Percentiles rank a stretch among this genome's conserved stretches.
phyloP scores from a whole-genome alignment of 257 asterid species.

The Primulina huaijiensis region DNA sequence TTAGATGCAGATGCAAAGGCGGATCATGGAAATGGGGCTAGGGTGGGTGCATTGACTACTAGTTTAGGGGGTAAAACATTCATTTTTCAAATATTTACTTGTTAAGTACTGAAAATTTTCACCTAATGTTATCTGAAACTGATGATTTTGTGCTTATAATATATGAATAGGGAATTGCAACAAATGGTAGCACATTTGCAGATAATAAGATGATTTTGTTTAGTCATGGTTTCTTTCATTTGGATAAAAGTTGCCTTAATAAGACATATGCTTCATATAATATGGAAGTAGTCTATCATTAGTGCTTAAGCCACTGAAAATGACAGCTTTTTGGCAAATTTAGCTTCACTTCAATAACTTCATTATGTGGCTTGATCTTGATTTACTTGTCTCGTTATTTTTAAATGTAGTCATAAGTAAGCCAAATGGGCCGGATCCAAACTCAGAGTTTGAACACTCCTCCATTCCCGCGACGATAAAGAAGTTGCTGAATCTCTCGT shows the following conservation, averaged over 20 bases:
- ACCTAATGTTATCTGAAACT: not conserved
- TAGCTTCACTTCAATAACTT: not conserved
- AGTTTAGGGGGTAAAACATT: no score
- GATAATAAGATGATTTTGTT: not conserved
- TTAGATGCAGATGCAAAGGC: no score
- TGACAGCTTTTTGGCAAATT: not conserved
- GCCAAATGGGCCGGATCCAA: constrained; percentile 55
- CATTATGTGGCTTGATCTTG: constrained; percentile 8
- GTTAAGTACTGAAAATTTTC: not conserved
- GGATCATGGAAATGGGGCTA: no score
- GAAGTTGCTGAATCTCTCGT: constrained; percentile 63
- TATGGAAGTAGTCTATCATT: no score
- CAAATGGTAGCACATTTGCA: not conserved
- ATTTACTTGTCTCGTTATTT: not conserved
- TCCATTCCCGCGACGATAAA: constrained; percentile 79
- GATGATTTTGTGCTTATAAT: not conserved
- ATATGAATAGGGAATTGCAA: not conserved
- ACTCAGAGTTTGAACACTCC: constrained; percentile 76
- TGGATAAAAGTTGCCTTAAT: not conserved
- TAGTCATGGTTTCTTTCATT: not conserved
- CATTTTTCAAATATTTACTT: no score
- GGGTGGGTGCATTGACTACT: no score
- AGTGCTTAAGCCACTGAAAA: not conserved
- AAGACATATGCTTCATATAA: not conserved
- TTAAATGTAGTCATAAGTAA: constrained; percentile 53